These are phyloP conservation scores for Magnaporthales sp. DNA, from an alignment of 2,329 filamentous ascomycete species.

Conservation along the genomic window DNA sequence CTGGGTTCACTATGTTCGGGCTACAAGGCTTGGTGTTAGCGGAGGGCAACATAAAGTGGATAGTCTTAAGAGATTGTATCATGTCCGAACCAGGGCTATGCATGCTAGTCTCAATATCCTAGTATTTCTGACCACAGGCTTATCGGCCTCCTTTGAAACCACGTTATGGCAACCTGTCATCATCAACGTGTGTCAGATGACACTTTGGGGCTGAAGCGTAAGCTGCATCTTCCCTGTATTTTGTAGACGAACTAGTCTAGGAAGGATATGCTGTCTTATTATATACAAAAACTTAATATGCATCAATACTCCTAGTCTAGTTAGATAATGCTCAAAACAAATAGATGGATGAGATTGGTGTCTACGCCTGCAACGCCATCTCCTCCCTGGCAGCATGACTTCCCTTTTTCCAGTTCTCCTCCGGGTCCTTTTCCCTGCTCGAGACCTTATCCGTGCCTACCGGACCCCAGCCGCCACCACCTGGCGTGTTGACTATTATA, in stretches of 20 bases:
- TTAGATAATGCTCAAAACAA: neutral
- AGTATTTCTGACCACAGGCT: neutral
- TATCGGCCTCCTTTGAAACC: neutral
- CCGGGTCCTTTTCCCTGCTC: slow-evolving; percentile 43
- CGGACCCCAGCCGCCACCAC: slow-evolving; percentile 68
- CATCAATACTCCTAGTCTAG: neutral
- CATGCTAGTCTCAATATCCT: neutral
- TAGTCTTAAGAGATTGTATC: neutral
- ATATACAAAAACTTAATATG: neutral
- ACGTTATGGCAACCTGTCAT: neutral
- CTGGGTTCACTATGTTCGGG: neutral
- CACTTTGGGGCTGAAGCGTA: neutral
- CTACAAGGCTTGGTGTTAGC: neutral
- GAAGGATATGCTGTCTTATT: neutral
- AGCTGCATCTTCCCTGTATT: neutral
- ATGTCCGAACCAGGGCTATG: neutral
- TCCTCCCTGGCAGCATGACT: slow-evolving; percentile 50
- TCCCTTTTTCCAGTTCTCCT: slow-evolving; percentile 43
- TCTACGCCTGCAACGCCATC: slow-evolving; percentile 44
- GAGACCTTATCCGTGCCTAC: slow-evolving; percentile 48
- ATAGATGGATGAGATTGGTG: neutral
- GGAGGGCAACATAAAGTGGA: neutral
- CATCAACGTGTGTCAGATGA: neutral
- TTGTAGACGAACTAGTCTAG: neutral
- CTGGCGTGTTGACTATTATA: slow-evolving; percentile 70